Conservation (phyloP, 1,284 basidiomycete genomes). For the Stereum hirsutum region DNA sequence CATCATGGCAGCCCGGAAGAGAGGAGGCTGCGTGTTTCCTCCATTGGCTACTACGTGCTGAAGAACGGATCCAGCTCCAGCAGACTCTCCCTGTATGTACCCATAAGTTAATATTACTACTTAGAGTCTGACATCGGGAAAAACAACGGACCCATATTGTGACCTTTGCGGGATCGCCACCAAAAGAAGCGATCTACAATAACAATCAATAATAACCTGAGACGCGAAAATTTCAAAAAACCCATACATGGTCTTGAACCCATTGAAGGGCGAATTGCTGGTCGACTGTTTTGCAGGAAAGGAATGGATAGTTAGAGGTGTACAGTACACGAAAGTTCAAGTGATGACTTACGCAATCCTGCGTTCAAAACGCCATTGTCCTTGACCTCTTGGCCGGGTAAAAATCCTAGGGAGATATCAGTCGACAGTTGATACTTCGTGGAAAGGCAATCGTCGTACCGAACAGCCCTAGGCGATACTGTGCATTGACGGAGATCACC, state of each 20-base stretch:
- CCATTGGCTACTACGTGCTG: constrained; percentile 13
- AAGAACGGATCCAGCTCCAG: constrained; percentile 13
- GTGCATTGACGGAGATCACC: constrained; percentile 26
- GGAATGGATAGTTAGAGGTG: too few relatives aligned
- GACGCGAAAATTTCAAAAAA: neutral
- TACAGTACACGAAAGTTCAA: neutral
- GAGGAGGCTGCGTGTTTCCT: constrained; percentile 9
- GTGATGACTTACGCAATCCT: constrained; percentile 18
- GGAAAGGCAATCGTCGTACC: constrained; percentile 17
- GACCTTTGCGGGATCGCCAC: constrained; percentile 16
- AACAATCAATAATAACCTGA: neutral
- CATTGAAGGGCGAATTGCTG: constrained; percentile 13
- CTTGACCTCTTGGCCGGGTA: constrained; percentile 18
- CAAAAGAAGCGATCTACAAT: constrained; percentile 12
- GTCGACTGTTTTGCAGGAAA: constrained; percentile 10
- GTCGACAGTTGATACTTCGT: neutral
- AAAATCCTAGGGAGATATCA: constrained; percentile 15
- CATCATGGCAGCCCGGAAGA: constrained; percentile 12
- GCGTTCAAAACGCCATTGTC: constrained; percentile 19
- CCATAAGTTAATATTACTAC: too few relatives aligned
- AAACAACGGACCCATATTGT: too few relatives aligned
- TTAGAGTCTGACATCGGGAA: too few relatives aligned
- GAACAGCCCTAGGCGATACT: constrained; percentile 34
- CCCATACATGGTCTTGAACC: constrained; percentile 13
- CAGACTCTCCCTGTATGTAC: constrained; percentile 5